Conservation (phyloP, 176 grass and related monocot species). For the Calamus simplicifolius region DNA sequence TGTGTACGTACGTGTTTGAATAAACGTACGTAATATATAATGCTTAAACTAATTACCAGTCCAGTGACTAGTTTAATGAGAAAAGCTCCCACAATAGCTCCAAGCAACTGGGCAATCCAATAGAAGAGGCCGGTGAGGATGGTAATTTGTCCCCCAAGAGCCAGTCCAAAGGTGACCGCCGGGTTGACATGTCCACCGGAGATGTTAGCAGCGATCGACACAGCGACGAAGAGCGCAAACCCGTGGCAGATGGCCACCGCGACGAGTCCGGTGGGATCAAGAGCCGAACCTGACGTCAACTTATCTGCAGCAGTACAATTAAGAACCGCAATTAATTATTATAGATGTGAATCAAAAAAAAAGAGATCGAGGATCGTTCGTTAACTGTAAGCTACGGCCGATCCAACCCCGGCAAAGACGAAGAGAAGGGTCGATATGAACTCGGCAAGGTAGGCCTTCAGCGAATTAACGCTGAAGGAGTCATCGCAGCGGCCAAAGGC, state of each 20-base stretch:
- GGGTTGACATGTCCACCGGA: constrained; percentile 11
- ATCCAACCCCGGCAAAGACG: constrained; percentile 9
- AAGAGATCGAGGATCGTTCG: too few species aligned
- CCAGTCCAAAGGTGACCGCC: constrained; percentile 8
- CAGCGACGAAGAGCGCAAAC: constrained; percentile 4
- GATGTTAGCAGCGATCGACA: constrained; percentile 7
- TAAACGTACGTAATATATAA: too few species aligned
- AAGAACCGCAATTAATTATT: too few species aligned
- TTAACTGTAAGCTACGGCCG: constrained; percentile 1
- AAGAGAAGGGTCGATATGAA: constrained; percentile 16
- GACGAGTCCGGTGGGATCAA: constrained; percentile 1
- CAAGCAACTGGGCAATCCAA: constrained; percentile 5
- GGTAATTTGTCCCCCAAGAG: constrained; percentile 5
- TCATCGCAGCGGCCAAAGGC: constrained; percentile 10
- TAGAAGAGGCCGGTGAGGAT: constrained; percentile 5
- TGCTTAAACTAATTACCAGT: not conserved
- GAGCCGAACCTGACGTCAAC: not conserved
- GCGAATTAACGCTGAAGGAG: constrained; percentile 3
- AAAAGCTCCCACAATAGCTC: not conserved
- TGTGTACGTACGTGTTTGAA: too few species aligned
- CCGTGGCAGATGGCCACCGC: constrained; percentile 7
- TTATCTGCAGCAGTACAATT: not conserved
- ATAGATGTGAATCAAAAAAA: too few species aligned
- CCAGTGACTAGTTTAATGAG: constrained; percentile 6
- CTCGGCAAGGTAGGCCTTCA: constrained; percentile 12